Evolutionary conservation across 2,329 filamentous ascomycete species (phyloP).

Genomic region (Colletotrichum tanaceti): DNA sequence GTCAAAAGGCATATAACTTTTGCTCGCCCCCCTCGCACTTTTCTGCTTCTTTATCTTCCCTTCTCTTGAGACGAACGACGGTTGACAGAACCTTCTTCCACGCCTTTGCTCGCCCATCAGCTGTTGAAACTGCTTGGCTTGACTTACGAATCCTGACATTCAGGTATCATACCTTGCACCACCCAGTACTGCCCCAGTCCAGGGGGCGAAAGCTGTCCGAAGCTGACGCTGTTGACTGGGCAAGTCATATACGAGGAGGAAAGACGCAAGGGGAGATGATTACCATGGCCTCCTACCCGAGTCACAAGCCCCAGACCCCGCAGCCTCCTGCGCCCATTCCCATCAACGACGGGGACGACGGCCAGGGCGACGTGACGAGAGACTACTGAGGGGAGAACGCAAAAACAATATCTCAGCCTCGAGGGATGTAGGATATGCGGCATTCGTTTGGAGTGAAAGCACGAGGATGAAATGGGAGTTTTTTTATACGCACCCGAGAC

Average conservation of each 20-base stretch:
- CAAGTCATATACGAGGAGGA: background rate
- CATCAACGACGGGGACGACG: constrained; percentile 40
- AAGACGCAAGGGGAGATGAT: background rate
- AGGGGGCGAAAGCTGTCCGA: background rate
- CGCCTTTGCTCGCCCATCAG: background rate
- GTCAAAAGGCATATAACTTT: constrained; percentile 21
- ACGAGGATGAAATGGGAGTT: background rate
- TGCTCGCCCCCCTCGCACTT: background rate
- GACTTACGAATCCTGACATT: constrained; percentile 4
- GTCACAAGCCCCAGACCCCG: constrained; percentile 41
- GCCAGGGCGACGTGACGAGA: constrained; percentile 35
- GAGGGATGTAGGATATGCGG: background rate
- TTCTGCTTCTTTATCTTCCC: too few species aligned
- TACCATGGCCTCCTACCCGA: constrained; percentile 36
- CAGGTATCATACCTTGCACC: constrained; percentile 11
- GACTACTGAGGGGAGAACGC: constrained; percentile 33
- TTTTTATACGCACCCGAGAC: background rate
- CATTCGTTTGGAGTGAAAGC: background rate
- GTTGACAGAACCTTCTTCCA: constrained; percentile 15
- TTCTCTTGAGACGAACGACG: background rate
- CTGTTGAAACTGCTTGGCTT: background rate
- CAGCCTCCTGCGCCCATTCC: constrained; percentile 42
- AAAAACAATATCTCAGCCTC: background rate
- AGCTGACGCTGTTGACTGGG: constrained; percentile 13
- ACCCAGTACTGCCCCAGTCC: too few species aligned